Conservation (phyloP, 2,329 filamentous ascomycete species). For the Phaeosphaeria sp. region DNA sequence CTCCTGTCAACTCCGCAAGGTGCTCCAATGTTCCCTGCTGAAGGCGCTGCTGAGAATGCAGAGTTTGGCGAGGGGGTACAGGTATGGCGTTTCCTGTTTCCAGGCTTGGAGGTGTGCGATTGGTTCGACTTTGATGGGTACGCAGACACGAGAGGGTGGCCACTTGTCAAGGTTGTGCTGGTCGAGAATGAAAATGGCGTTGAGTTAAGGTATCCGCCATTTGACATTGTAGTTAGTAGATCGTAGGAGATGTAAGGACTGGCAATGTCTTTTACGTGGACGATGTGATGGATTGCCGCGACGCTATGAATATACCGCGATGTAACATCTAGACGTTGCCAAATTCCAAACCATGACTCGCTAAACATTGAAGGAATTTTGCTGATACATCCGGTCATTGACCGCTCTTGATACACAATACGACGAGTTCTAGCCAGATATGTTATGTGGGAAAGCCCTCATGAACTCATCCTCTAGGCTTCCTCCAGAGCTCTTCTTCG, state of each 20-base stretch:
- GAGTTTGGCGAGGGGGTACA: conserved; percentile 33
- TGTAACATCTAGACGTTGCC: not conserved
- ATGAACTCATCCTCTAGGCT: conserved; percentile 12
- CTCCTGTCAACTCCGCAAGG: conserved; percentile 33
- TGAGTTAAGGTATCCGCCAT: conserved; percentile 39
- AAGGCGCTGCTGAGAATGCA: conserved; percentile 28
- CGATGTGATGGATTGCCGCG: not conserved
- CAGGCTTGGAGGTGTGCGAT: conserved; percentile 33
- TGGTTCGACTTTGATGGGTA: conserved; percentile 46
- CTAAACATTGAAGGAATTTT: not conserved
- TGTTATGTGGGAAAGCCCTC: not conserved
- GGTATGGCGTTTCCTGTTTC: conserved; percentile 35
- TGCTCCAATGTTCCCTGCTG: conserved; percentile 32
- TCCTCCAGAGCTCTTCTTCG: conserved; percentile 35
- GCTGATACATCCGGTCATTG: not conserved
- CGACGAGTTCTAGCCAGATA: not conserved
- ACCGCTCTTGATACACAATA: not conserved
- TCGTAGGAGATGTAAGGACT: not conserved
- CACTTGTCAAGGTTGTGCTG: conserved; percentile 36
- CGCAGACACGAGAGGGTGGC: conserved; percentile 40
- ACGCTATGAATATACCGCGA: not conserved
- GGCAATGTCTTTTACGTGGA: not conserved
- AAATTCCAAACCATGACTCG: not conserved
- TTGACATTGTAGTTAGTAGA: conserved; percentile 29
- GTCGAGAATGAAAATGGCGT: conserved; percentile 24